Conservation (phyloP, 1,139 yeast genomes). For the Debaryomyces nepalensis region DNA sequence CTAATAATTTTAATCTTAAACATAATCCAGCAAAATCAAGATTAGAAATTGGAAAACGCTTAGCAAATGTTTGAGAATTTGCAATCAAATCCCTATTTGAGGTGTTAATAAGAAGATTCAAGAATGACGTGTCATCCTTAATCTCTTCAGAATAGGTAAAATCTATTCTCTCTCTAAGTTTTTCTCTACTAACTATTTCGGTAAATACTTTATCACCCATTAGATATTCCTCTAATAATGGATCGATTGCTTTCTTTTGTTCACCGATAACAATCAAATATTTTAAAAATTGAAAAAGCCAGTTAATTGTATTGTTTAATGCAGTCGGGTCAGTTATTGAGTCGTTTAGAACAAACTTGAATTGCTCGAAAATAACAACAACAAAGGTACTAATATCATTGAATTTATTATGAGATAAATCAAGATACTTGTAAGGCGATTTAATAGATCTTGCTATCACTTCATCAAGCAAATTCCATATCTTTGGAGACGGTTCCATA, state of each 20-base stretch:
- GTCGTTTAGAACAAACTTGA: constrained; percentile 50
- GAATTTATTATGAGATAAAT: constrained; percentile 51
- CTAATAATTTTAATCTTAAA: constrained; percentile 36
- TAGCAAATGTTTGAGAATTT: constrained; percentile 17
- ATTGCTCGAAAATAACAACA: constrained; percentile 74
- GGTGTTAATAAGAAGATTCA: constrained; percentile 27
- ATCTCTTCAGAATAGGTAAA: constrained; percentile 2
- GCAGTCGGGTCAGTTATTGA: constrained; percentile 30
- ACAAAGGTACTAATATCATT: constrained; percentile 64
- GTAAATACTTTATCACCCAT: constrained; percentile 12
- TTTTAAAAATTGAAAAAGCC: constrained; percentile 57
- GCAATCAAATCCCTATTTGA: constrained; percentile 25
- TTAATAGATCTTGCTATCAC: constrained; percentile 68
- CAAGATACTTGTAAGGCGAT: constrained; percentile 85
- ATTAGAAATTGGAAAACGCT: constrained; percentile 45
- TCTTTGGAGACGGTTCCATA: constrained; percentile 16
- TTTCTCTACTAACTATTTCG: constrained; percentile 12
- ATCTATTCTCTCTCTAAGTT: constrained; percentile 13
- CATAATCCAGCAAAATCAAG: constrained; percentile 54
- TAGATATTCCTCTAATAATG: constrained; percentile 29
- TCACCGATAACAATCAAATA: constrained; percentile 61
- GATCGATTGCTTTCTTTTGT: constrained; percentile 36
- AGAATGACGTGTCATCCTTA: constrained; percentile 19
- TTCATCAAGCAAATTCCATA: constrained; percentile 73
- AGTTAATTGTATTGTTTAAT: constrained; percentile 35